Evolutionary conservation across 805 yeast genomes (phyloP), one percentile per base, ranked within the genome.

Genomic region (Ogataea naganishii): DNA sequence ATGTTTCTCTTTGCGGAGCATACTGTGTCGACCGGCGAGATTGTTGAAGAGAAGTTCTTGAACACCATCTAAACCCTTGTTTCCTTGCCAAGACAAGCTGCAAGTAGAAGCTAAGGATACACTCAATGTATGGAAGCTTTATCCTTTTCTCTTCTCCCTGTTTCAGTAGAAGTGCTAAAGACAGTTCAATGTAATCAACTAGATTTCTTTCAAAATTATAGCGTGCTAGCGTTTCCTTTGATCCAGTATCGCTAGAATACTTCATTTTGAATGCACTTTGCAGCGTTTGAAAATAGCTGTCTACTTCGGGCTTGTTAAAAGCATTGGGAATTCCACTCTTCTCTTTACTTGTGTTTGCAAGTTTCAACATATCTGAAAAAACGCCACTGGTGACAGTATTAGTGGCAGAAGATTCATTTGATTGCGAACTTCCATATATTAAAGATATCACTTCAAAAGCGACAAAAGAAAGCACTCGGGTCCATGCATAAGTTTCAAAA

Each of bases 321-420:
- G 43, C 37, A 7, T 36, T 1, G 58, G 56, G 19, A 51, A 33
- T 30, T 50, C 56, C 4, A 36, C 42, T 9, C 56, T 55, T 4
- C 38, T 28, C 18, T 20, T 19, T 31, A n/a, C n/a, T n/a, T n/a
- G n/a, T n/a, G n/a, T 39, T 38, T 5, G 51, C 53, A 3, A 53
- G 14, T 1, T 14, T 16, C 7, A 51, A 20, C 2, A 51, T 29
- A 23, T 51, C 49, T 12, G 35, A n/a, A 24, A 48, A 43, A 3
- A 34, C 33, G 1, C 53, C 52, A 21, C 32, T 39, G 8, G 41
- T 27, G 10, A 50, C 31, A 2, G 35, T n/a, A n/a, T n/a, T 9
- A 1, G 21, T 11, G 7, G 34, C 35, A 2, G 32, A 12, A 1
- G 25, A 8, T 22, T 43, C 35, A 1, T 27, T 16, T 4, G 36